Conservation (phyloP, 306 rosid species). For the Citrullus mucosospermus region DNA sequence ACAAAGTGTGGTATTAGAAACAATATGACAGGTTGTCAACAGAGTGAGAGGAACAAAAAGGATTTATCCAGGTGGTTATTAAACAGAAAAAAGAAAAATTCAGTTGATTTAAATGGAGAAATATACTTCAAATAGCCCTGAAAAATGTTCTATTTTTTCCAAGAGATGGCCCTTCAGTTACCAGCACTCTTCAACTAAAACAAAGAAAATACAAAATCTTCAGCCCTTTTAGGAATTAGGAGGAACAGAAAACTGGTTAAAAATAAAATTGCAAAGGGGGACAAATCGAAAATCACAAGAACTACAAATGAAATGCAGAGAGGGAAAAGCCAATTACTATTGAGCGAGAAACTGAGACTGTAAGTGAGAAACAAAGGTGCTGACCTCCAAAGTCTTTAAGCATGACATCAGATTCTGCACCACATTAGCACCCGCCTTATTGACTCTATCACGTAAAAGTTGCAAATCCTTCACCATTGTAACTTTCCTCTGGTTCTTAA, state of each 20-base stretch:
- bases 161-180: not conserved
- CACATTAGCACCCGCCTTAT: conserved; percentile 28
- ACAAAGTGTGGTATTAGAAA: not conserved
- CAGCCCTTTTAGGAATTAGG: not conserved
- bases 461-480: conserved; percentile 31
- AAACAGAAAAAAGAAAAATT: not conserved
- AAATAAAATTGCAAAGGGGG: not conserved
- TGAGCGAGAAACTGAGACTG: not conserved
- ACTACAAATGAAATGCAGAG: not conserved
- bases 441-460: conserved; percentile 29
- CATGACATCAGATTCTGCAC: not conserved
- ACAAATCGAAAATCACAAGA: not conserved
- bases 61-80: not conserved
- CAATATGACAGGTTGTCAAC: not conserved
- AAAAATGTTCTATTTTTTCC: not conserved
- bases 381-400: not conserved
- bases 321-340: not conserved
- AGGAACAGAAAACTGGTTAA: not conserved
- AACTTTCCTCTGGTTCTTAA: conserved; percentile 30
- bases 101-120: not conserved
- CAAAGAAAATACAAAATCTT: not conserved
- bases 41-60: not conserved
- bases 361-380: not conserved
- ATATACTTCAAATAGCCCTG: not conserved
- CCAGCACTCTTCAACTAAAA: not conserved